Conservation (phyloP, 1,284 basidiomycete genomes). For the Microbotryomycetes sp. region DNA sequence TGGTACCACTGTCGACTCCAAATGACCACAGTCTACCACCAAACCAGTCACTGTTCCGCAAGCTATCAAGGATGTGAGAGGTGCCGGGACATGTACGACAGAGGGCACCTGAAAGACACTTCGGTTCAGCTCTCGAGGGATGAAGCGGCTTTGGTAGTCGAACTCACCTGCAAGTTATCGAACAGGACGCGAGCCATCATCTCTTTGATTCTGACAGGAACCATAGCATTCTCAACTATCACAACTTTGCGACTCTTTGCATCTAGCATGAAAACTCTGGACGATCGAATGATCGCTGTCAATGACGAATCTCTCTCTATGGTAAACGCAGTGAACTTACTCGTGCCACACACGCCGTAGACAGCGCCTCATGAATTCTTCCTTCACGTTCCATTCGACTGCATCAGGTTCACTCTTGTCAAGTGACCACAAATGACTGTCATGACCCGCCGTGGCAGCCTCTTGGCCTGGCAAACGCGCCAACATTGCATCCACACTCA, state of each 20-base stretch:
- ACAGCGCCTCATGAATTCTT: conserved; percentile 59
- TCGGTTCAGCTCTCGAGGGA: too few relatives aligned
- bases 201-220: conserved; percentile 80
- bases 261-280: conserved; percentile 81
- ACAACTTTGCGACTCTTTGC: conserved; percentile 90
- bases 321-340: conserved; percentile 50
- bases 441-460: not conserved
- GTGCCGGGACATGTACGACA: conserved; percentile 82
- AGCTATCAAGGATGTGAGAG: conserved; percentile 73
- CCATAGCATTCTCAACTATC: conserved; percentile 77
- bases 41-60: conserved; percentile 84
- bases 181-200: conserved; percentile 79
- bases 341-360: conserved; percentile 74
- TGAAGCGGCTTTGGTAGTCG: too few relatives aligned
- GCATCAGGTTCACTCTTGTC: conserved; percentile 22
- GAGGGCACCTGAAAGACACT: conserved; percentile 63
- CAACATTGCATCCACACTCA: conserved; percentile 27
- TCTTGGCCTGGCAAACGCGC: conserved; percentile 4
- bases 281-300: not conserved
- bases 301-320: not conserved
- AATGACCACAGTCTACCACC: conserved; percentile 83
- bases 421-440: conserved; percentile 12
- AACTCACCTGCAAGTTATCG: conserved; percentile 72
- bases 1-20: conserved; percentile 80
- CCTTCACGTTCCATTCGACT: conserved; percentile 35